These are phyloP conservation scores for Stagonosporopsis cucurbitacearum DNA, from an alignment of 2,329 filamentous ascomycete genomes.

Conservation along the genomic window DNA sequence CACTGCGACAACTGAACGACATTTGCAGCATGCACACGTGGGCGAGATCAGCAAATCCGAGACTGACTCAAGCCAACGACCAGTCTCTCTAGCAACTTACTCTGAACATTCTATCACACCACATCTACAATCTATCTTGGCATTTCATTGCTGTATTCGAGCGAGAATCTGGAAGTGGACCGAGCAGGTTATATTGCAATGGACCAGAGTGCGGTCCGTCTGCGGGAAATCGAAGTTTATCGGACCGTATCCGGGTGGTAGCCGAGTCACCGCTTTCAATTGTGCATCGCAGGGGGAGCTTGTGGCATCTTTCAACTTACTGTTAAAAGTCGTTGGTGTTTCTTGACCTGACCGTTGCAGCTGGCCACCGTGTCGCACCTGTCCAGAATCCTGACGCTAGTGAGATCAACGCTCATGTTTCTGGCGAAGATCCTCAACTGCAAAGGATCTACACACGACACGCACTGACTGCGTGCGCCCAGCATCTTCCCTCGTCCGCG, in stretches of 20 bases:
- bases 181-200: not conserved
- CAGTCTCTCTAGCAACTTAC: not conserved
- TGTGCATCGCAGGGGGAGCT: not conserved
- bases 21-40: too few relatives aligned
- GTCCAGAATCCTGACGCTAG: not conserved
- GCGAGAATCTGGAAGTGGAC: not conserved
- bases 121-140: not conserved
- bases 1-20: too few relatives aligned
- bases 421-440: not conserved
- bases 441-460: not conserved
- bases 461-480: not conserved
- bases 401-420: not conserved
- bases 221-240: not conserved
- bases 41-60: too few relatives aligned
- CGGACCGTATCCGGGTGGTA: not conserved
- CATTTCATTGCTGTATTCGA: not conserved
- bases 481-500: not conserved
- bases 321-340: not conserved
- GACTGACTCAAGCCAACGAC: too few relatives aligned
- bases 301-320: not conserved
- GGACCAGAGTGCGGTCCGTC: not conserved
- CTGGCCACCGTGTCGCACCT: not conserved
- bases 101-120: too few relatives aligned
- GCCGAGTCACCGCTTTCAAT: not conserved
- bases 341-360: not conserved